Base-by-base conservation (phyloP, 2,329 filamentous ascomycete genomes). In the Aspergillus ibericus region DNA sequence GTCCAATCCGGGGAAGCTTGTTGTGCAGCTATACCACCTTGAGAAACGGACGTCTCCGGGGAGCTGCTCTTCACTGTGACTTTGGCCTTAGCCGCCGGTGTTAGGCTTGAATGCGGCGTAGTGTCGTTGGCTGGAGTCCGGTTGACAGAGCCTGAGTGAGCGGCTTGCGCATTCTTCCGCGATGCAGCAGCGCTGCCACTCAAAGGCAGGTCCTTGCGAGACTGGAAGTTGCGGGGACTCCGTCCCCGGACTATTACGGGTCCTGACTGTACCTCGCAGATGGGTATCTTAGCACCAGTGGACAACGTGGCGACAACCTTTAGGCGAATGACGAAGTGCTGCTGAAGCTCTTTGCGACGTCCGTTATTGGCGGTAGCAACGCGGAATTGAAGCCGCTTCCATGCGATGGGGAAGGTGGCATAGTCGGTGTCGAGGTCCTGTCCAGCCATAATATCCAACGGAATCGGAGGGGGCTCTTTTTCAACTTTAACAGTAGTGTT, bases 361-460 rank as follows among this genome's bases (percentile, higher is more conserved):
- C 93, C 93, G 72, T 98, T 98, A 78, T 98, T 98, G 57, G 93
- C 93, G 8, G 93, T 98, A 16, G 93, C 93, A 73, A 93, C 96
- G 68, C 93, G 85, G 72, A 98, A 98, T 70, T 98, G 93, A 61
- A 98, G 78, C 58, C 93, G 85, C 68, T 95, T 92, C 92, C 93
- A 98, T 48, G 92, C 91, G 63, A 98, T 93, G 4, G 93, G 93
- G 68, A 96, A 96, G 46, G 91, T 92, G 15, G 91, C 91, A 65
- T 90, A 93, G 64, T 96, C 93, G 6, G 90, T 89, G 55, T 93
- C 90, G 66, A 85, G 76, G 35, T 96, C 83, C 62, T 86, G 81
- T 80, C 92, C 79, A 38, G 81, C 82, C 72, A 84, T 83, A 54
- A 84, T 80, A 67, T 88, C 85, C 61, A 97, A 77, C 1, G 91